Evolutionary conservation across 225 moss, liverwort and hornwort species (phyloP).

Genomic region (Polytrichum formosum): DNA sequence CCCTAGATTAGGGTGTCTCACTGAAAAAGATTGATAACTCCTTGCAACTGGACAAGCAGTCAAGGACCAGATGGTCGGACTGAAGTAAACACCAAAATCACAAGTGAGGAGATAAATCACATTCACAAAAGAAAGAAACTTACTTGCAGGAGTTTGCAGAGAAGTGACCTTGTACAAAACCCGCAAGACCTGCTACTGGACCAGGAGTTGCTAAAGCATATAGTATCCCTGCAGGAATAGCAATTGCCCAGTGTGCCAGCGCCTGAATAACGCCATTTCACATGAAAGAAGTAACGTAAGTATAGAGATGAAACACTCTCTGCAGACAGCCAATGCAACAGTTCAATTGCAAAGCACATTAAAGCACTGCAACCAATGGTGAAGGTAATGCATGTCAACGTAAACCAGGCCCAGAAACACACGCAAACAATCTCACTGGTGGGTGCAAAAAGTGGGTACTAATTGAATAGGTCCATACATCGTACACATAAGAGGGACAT

Average conservation of each 20-base stretch:
- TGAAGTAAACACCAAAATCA: not conserved
- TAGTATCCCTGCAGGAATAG: conserved; percentile 43
- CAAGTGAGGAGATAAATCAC: no score
- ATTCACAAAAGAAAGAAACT: conserved; percentile 7
- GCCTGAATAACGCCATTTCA: conserved; percentile 24
- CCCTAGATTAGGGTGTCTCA: no score
- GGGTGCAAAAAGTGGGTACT: no score
- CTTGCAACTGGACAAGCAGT: not conserved
- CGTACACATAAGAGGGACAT: no score
- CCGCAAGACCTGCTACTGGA: conserved; percentile 55
- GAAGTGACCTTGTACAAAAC: conserved; percentile 30
- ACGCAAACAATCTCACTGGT: not conserved
- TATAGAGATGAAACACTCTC: no score
- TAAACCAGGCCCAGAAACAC: not conserved
- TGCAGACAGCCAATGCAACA: not conserved
- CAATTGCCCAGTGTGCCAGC: conserved; percentile 39
- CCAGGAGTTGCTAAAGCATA: conserved; percentile 57
- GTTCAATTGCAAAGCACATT: not conserved
- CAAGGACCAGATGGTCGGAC: not conserved
- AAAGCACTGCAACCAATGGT: not conserved
- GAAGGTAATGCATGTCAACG: not conserved
- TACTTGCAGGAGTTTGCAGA: conserved; percentile 25
- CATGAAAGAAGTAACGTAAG: conserved; percentile 5
- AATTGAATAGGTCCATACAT: no score
- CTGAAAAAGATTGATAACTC: no score